Conservation (phyloP, 345 rosid species). For the Citrus mangshanensis region DNA sequence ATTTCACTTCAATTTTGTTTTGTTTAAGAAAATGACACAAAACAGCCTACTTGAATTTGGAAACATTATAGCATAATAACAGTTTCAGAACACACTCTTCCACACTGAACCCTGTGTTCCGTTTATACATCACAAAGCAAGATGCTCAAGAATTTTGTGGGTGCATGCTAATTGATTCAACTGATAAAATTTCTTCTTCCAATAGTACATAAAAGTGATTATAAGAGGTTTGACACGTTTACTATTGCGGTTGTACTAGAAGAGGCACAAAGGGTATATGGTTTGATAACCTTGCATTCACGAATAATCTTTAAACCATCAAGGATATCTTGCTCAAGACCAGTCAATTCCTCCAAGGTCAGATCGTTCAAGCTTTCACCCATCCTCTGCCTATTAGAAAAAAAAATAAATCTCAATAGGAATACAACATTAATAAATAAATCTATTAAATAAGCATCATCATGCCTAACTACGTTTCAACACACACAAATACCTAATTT, state of each 20-base stretch:
- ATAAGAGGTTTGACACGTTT: too few relatives aligned
- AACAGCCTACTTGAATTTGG: too few relatives aligned
- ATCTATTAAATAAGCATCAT: background rate
- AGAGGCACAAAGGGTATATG: background rate
- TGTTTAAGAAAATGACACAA: background rate
- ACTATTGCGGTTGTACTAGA: too few relatives aligned
- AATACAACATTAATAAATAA: too few relatives aligned
- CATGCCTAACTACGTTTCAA: background rate
- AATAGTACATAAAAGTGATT: too few relatives aligned
- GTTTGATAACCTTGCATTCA: conserved; percentile 48
- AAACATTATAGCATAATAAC: background rate
- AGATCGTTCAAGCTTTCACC: conserved; percentile 63
- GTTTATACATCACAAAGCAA: background rate
- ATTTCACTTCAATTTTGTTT: background rate
- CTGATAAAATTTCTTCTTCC: too few relatives aligned
- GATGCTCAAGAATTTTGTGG: too few relatives aligned
- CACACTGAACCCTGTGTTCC: too few relatives aligned
- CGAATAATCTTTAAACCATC: conserved; percentile 45
- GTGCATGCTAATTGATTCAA: too few relatives aligned
- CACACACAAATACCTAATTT: conserved; percentile 47
- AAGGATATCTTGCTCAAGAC: conserved; percentile 58
- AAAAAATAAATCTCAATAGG: too few relatives aligned
- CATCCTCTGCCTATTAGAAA: conserved; percentile 49
- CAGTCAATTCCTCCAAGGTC: conserved; percentile 40
- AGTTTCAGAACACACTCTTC: too few relatives aligned